These are phyloP conservation scores for Trichoderma virens DNA, from an alignment of 495 filamentous ascomycete species.

Conservation along the genomic window DNA sequence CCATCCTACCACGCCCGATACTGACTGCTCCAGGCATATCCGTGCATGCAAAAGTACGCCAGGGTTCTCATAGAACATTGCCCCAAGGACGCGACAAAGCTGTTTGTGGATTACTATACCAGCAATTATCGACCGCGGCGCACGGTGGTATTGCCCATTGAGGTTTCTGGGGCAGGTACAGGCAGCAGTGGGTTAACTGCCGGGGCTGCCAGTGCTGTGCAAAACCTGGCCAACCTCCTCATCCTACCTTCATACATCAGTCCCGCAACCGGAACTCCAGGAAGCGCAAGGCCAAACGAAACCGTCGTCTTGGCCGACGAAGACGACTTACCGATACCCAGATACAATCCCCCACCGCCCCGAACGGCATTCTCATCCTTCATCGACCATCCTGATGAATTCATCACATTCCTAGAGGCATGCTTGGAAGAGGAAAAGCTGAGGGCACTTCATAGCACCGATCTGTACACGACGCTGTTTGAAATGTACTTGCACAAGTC, in stretches of 20 bases:
- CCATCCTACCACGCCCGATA: constrained; percentile 20
- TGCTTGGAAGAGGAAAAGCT: constrained; percentile 61
- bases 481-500: constrained; percentile 95
- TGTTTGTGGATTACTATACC: constrained; percentile 92
- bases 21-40: constrained; percentile 54
- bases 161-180: constrained; percentile 28
- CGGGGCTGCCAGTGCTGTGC: constrained; percentile 61
- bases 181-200: constrained; percentile 43
- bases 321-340: constrained; percentile 24
- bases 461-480: constrained; percentile 92
- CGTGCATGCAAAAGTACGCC: constrained; percentile 91
- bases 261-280: constrained; percentile 23
- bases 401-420: constrained; percentile 84
- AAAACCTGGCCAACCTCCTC: constrained; percentile 74
- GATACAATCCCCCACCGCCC: constrained; percentile 67
- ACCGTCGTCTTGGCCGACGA: constrained; percentile 17
- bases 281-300: background rate
- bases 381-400: constrained; percentile 85
- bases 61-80: constrained; percentile 82
- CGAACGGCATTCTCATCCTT: constrained; percentile 93
- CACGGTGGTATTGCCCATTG: constrained; percentile 47
- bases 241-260: constrained; percentile 28
- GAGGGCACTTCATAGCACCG: constrained; percentile 60
- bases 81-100: constrained; percentile 63
- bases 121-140: constrained; percentile 70